Evolutionary conservation across 2,329 filamentous ascomycete genomes (phyloP), one percentile per base, ranked within the genome.

Genomic region (Ophiostoma australiae): DNA sequence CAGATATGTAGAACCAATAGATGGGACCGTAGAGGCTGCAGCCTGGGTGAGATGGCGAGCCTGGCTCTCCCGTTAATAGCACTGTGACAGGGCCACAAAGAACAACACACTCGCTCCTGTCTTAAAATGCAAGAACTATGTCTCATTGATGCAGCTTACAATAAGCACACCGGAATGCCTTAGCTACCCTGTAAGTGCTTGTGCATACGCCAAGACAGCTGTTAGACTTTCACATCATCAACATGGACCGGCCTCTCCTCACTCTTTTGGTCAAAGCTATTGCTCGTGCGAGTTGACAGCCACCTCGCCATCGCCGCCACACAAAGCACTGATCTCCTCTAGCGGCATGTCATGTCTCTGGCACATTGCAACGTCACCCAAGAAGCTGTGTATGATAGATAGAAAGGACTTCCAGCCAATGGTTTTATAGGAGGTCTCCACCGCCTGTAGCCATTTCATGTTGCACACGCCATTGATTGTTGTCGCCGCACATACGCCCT

Each of bases 321-420:
- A 52, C 17, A 52, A 15, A 7, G 17, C 23, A 27, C n/a, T 58
- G 52, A 58, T 58, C n/a, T 58, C 23, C 52, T 58, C 52, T 13
- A 27, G 23, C 52, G 52, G 23, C n/a, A 58, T 58, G 52, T 58
- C 11, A n/a, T n/a, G n/a, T n/a, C n/a, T 58, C 52, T 58, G 11
- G 52, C 23, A 58, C 52, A 58, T 13, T 27, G 52, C 52, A 27
- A 58, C 10, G n/a, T n/a, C 52, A 58, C n/a, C n/a, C n/a, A 58
- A 27, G 52, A 58, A 58, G 8, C n/a, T 27, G 10, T n/a, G 23
- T 11, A 58, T 13, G n/a, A 58, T 27, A 4, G 27, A 58, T 15
- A 58, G 10, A 58, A 58, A 58, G 52, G 27, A 58, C n/a, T 58
- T 58, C 52, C 52, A 58, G n/a, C 52, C 52, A 27, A 58, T 58